These are phyloP conservation scores for Epichloe elymi DNA, from an alignment of 2,329 filamentous ascomycete species.

Conservation along the genomic window DNA sequence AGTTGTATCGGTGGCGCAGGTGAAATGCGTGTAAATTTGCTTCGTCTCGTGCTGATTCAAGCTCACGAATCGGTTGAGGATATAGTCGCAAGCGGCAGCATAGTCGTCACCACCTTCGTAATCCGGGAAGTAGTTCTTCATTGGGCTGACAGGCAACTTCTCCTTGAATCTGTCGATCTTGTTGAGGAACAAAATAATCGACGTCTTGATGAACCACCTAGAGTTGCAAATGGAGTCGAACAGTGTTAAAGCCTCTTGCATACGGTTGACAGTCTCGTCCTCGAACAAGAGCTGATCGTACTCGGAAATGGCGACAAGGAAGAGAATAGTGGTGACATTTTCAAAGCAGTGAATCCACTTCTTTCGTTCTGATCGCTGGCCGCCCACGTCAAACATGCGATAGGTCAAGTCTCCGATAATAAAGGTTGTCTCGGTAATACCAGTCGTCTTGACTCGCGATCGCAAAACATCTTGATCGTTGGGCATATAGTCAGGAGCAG, in stretches of 20 bases:
- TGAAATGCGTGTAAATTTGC: slow-evolving; percentile 99
- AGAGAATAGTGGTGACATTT: slow-evolving; percentile 92
- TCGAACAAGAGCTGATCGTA: slow-evolving; percentile 95
- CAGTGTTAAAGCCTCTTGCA: slow-evolving; percentile 77
- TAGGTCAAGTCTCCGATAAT: slow-evolving; percentile 86
- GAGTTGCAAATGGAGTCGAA: slow-evolving; percentile 85
- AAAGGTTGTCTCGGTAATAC: slow-evolving; percentile 91
- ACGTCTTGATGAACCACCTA: slow-evolving; percentile 81
- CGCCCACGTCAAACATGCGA: slow-evolving; percentile 92
- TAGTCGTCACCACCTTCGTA: slow-evolving; percentile 96
- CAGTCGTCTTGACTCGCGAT: slow-evolving; percentile 80
- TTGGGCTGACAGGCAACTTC: slow-evolving; percentile 70
- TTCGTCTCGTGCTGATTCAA: slow-evolving; percentile 99
- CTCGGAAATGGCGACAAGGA: slow-evolving; percentile 92
- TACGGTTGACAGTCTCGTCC: slow-evolving; percentile 91
- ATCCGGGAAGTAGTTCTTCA: slow-evolving; percentile 81
- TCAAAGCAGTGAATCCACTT: slow-evolving; percentile 98
- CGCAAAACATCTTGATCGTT: slow-evolving; percentile 93
- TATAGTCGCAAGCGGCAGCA: slow-evolving; percentile 92
- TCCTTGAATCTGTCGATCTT: slow-evolving; percentile 85
- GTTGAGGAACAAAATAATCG: slow-evolving; percentile 80
- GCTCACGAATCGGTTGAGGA: slow-evolving; percentile 94
- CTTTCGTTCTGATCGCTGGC: slow-evolving; percentile 84
- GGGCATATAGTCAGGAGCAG: slow-evolving; percentile 82
- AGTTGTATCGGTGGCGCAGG: slow-evolving; percentile 94